Percentiles rank a stretch among this genome's conserved stretches.
Conservation (phyloP, 768 basidiomycete genomes). For the Flagelloscypha sp. region DNA sequence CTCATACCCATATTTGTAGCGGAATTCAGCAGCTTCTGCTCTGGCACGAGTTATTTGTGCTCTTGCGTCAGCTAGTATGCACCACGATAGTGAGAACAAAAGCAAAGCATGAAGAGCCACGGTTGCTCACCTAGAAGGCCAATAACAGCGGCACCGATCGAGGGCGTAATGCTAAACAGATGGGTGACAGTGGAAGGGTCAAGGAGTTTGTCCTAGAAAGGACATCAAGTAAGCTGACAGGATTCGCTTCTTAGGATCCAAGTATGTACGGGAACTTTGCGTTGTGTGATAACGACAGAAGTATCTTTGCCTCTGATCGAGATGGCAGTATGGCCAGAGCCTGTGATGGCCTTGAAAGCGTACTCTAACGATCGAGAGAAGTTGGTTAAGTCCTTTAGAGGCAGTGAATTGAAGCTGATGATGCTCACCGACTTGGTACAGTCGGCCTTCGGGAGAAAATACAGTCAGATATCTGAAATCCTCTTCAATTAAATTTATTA, state of each 20-base stretch:
- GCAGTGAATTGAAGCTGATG: background rate
- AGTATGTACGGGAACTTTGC: slow-evolving; percentile 86
- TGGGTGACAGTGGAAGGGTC: slow-evolving; percentile 93
- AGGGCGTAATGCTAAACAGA: slow-evolving; percentile 90
- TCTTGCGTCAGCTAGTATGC: slow-evolving; percentile 73
- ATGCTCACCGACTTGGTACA: slow-evolving; percentile 94
- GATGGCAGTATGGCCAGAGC: slow-evolving; percentile 90
- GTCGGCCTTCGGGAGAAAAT: slow-evolving; percentile 92
- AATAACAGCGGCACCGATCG: slow-evolving; percentile 97
- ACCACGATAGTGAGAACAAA: slow-evolving; percentile 4
- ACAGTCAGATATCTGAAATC: slow-evolving; percentile 79
- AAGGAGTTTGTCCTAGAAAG: slow-evolving; percentile 84
- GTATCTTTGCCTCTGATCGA: slow-evolving; percentile 93
- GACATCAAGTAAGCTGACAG: slow-evolving; percentile 2
- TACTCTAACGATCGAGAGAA: slow-evolving; percentile 59
- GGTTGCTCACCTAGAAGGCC: slow-evolving; percentile 75
- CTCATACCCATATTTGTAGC: slow-evolving; percentile 97
- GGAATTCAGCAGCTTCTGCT: slow-evolving; percentile 82
- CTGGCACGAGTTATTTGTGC: slow-evolving; percentile 84
- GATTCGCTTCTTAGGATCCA: background rate
- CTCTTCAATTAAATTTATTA: background rate
- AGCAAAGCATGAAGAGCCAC: background rate
- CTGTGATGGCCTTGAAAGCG: slow-evolving; percentile 99
- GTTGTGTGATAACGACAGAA: slow-evolving; percentile 93
- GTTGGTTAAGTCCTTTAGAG: slow-evolving; percentile 10